Conservation (phyloP, 1,284 basidiomycete genomes). For the Wolfiporia cocos region DNA sequence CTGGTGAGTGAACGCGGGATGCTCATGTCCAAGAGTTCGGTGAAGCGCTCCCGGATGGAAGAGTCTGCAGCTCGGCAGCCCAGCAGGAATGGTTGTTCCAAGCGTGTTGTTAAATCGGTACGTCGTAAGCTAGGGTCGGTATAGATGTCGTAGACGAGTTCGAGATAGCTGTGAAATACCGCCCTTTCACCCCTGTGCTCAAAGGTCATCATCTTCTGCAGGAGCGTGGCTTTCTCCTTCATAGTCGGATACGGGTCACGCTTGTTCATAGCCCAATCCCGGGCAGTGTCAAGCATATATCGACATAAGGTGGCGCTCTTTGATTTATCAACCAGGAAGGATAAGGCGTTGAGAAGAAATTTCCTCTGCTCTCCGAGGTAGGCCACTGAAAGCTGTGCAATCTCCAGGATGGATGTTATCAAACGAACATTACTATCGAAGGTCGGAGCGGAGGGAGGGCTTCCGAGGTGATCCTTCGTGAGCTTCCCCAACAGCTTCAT, state of each 20-base stretch:
- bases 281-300: conserved; percentile 83
- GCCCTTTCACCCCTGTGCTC: conserved; percentile 74
- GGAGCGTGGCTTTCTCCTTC: conserved; percentile 91
- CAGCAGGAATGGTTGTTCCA: conserved; percentile 92
- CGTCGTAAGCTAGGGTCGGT: conserved; percentile 81
- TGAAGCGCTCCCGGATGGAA: conserved; percentile 78
- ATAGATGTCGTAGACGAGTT: conserved; percentile 94
- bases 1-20: conserved; percentile 80
- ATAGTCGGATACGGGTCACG: conserved; percentile 86
- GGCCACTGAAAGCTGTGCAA: conserved; percentile 60
- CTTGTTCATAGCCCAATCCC: conserved; percentile 84
- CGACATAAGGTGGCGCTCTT: conserved; percentile 77
- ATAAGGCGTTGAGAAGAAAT: conserved; percentile 71
- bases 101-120: conserved; percentile 89
- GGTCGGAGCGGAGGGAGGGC: conserved; percentile 40
- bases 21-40: conserved; percentile 88
- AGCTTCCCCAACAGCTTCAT: conserved; percentile 86
- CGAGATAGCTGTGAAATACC: conserved; percentile 83
- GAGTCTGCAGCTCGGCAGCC: conserved; percentile 87
- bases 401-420: conserved; percentile 64
- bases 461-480: conserved; percentile 80
- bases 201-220: conserved; percentile 89
- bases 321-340: conserved; percentile 90
- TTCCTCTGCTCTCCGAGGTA: conserved; percentile 68
- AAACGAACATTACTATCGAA: conserved; percentile 59